Evolutionary conservation across 1,284 basidiomycete species (phyloP), one percentile per base, ranked within the genome.

Genomic region (Malassezia japonica): DNA sequence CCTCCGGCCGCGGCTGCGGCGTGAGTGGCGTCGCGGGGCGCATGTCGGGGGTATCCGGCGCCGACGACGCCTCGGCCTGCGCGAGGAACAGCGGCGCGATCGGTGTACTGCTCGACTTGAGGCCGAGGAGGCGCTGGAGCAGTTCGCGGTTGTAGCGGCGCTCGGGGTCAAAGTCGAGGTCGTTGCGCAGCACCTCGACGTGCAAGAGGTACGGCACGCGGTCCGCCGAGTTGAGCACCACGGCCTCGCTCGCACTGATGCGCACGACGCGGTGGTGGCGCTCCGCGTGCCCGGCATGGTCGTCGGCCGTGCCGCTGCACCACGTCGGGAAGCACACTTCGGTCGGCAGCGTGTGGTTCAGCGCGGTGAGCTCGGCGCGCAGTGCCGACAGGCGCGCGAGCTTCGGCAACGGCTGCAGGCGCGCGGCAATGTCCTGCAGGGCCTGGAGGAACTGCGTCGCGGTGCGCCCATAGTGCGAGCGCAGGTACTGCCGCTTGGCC

Each of bases 211-310:
- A 99, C 1, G 94, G 94, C 1, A 89, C 91, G 40, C 86, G 81
- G 74, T 98, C 91, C 2, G 94, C 94, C 31, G 92, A 98, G 72
- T 99, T 99, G 39, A 99, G 81, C 5, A 98, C 94, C 29, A 98
- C 94, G 36, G 88, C 87, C 77, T 99, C 94, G 20, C 90, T 88
- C 2, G 94, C 92, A 15, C 91, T 91, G 73, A 99, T 94, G 61
- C 94, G 83, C 35, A 98, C 88, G 47, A 99, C 89, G 32, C 89
- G 83, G 70, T 96, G 91, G 72, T 99, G 92, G 64, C 62, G 64
- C 36, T 54, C 39, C 23, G 23, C 7, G 27, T 18, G 36, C 6
- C 23, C 32, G 33, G 34, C 29, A 41, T 28, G 39, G 24, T 13
- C 70, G 65, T 13, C 60, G 57, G 34, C 50, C 47, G 42, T 62